Conservation (phyloP, 768 basidiomycete species). For the Omphalotus guepiniiformis region DNA sequence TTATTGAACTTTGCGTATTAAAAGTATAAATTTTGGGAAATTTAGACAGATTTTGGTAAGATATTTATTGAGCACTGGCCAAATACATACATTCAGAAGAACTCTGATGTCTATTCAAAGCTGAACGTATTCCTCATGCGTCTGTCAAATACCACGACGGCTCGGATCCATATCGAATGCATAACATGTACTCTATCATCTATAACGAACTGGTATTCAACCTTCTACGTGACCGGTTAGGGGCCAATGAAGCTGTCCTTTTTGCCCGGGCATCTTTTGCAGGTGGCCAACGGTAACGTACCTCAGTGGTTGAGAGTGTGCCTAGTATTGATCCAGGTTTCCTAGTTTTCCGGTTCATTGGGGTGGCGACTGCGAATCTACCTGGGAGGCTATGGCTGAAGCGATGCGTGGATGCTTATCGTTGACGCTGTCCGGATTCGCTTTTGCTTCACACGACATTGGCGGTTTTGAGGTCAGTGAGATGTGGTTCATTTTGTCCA, state of each 20-base stretch:
- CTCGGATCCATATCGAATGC: slow-evolving; percentile 63
- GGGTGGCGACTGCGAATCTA: slow-evolving; percentile 76
- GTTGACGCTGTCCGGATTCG: slow-evolving; percentile 64
- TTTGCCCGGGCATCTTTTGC: slow-evolving; percentile 67
- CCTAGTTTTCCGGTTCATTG: slow-evolving; percentile 47
- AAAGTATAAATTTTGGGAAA: background rate
- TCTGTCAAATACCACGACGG: slow-evolving; percentile 61
- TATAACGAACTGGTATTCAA: slow-evolving; percentile 73
- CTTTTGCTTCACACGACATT: slow-evolving; percentile 71
- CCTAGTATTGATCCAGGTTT: background rate
- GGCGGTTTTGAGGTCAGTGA: slow-evolving; percentile 64
- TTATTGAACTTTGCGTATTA: too few species aligned
- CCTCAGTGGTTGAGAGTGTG: background rate
- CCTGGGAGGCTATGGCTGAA: slow-evolving; percentile 77
- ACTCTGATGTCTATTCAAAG: background rate
- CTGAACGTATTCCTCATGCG: slow-evolving; percentile 67
- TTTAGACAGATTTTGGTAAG: slow-evolving; percentile 63
- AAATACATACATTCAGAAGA: background rate
- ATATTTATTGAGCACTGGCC: background rate
- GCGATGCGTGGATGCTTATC: slow-evolving; percentile 64
- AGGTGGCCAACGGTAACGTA: slow-evolving; percentile 57
- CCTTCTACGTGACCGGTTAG: slow-evolving; percentile 52
- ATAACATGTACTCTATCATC: slow-evolving; percentile 65
- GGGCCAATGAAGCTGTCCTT: slow-evolving; percentile 61
- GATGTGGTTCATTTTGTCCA: background rate